A percentile compares a stretch with the other conserved stretches of the same genome.
Evolutionary conservation across 371 early-diverging fungal genomes (phyloP).

Genomic region (Umbelopsis sp.): DNA sequence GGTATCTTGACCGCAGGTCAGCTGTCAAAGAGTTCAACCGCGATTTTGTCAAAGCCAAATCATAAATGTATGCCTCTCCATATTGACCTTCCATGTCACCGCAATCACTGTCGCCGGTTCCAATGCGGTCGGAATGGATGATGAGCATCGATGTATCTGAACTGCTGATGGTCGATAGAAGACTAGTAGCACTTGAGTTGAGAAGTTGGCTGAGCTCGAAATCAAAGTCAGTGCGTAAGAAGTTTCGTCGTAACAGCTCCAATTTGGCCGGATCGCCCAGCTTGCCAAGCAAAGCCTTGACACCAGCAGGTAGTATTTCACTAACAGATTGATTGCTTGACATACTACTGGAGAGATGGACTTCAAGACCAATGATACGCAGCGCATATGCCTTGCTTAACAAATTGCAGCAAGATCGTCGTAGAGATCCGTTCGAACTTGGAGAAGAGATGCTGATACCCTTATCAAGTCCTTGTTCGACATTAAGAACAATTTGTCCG

Average conservation of each 20-base stretch:
- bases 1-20: slow-evolving; percentile 1
- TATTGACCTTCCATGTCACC: slow-evolving; percentile 38
- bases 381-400: slow-evolving; percentile 44
- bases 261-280: slow-evolving; percentile 41
- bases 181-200: slow-evolving; percentile 20
- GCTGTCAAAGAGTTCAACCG: slow-evolving; percentile 28
- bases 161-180: slow-evolving; percentile 26
- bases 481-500: slow-evolving; percentile 42
- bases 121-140: slow-evolving; percentile 14
- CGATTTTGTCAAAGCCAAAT: slow-evolving; percentile 31
- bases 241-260: slow-evolving; percentile 27
- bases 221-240: slow-evolving; percentile 37
- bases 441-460: not conserved
- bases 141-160: slow-evolving; percentile 3
- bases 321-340: slow-evolving; percentile 1
- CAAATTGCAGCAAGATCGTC: slow-evolving; percentile 42
- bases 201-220: slow-evolving; percentile 18
- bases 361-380: slow-evolving; percentile 44
- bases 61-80: slow-evolving; percentile 46
- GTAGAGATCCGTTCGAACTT: slow-evolving; percentile 23
- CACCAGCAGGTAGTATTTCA: slow-evolving; percentile 43
- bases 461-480: slow-evolving; percentile 16
- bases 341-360: slow-evolving; percentile 34
- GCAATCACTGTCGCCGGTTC: slow-evolving; percentile 7
- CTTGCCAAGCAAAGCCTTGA: slow-evolving; percentile 39